Base-by-base conservation (phyloP, 768 basidiomycete genomes). In the Favolaschia claudopus region DNA sequence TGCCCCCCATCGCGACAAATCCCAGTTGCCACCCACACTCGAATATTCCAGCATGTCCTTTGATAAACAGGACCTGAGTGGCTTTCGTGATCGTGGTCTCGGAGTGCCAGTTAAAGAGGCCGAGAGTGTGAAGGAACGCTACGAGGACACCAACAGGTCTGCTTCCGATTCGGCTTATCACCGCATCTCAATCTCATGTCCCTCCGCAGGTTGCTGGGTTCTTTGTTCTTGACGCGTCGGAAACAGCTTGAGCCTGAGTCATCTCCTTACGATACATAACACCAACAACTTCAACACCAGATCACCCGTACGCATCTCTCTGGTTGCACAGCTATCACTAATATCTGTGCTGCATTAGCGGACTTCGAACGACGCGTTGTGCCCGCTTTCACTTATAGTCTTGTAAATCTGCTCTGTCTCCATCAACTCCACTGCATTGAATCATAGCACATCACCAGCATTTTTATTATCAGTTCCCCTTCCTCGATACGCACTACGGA, bases 121-220 rank as follows among this genome's bases (percentile, higher is more conserved):
- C 1, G 67, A 74, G 31, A 73, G 71, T 14, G 87, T 89, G 15
- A 78, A 77, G 40, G 80, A 86, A 57, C 82, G 79, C 14, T 92
- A 92, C 55, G 88, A 87, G 68, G 80, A 82, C 50, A 77, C 77
- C 0, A 92, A 92, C 70, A 88, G 77, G 91, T 88, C n/a, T 33
- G 37, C 49, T 70, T 68, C 13, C 12, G 38, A 22, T 37, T 25
- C 40, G 53, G 8, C 15, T 19, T 43, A 31, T 33, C 7, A 48
- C 24, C 14, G 20, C 14, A 25, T 42, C 36, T 37, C 14, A 57
- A 22, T 39, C 43, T 62, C 32, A 51, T 43, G 14, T n/a, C n/a
- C 48, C 45, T 47, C 33, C 45, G 14, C 63, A 92, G 91, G 69
- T 67, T 86, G 10, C 70, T 93, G 36, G 85, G 89, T 32, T 85